phyloP scores from a whole-genome alignment of 805 yeast species.

The Kodamaea fukazawae region DNA sequence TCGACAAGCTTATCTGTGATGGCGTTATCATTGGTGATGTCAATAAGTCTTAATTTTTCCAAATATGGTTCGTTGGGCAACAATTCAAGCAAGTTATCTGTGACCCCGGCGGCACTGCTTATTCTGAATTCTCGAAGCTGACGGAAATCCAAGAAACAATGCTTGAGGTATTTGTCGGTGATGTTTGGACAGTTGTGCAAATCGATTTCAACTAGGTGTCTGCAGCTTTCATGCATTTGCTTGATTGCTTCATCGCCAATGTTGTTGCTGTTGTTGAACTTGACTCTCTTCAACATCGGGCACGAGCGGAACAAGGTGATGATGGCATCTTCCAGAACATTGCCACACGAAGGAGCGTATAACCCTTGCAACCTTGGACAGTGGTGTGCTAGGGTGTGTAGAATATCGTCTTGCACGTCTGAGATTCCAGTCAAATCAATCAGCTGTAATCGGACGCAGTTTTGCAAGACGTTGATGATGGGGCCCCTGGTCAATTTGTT shows the following conservation, averaged over 20 bases:
- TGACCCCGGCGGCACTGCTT: constrained; percentile 65
- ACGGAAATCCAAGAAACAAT: constrained; percentile 58
- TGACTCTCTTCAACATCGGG: constrained; percentile 76
- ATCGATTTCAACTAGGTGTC: constrained; percentile 84
- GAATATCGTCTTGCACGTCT: constrained; percentile 62
- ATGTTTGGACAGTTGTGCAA: constrained; percentile 77
- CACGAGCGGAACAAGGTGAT: constrained; percentile 57
- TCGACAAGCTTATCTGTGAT: constrained; percentile 79
- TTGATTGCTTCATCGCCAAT: constrained; percentile 63
- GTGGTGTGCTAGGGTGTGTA: constrained; percentile 60
- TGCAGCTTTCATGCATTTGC: constrained; percentile 67
- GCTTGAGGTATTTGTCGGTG: constrained; percentile 58
- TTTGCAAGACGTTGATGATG: constrained; percentile 58
- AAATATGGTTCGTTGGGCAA: constrained; percentile 48
- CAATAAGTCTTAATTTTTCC: constrained; percentile 75
- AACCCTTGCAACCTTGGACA: constrained; percentile 84
- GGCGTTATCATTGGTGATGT: constrained; percentile 77
- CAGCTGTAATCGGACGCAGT: constrained; percentile 73
- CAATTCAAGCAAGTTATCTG: constrained; percentile 61
- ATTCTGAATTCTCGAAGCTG: constrained; percentile 82
- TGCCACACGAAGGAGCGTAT: constrained; percentile 80
- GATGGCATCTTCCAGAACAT: constrained; percentile 66
- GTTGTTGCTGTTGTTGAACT: constrained; percentile 66
- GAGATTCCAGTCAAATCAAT: constrained; percentile 83
- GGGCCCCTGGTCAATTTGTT: constrained; percentile 57